A percentile compares a stretch with the other conserved stretches of the same genome.
Conservation (phyloP, 441 rosid genomes). For the Syzygium malaccense region DNA sequence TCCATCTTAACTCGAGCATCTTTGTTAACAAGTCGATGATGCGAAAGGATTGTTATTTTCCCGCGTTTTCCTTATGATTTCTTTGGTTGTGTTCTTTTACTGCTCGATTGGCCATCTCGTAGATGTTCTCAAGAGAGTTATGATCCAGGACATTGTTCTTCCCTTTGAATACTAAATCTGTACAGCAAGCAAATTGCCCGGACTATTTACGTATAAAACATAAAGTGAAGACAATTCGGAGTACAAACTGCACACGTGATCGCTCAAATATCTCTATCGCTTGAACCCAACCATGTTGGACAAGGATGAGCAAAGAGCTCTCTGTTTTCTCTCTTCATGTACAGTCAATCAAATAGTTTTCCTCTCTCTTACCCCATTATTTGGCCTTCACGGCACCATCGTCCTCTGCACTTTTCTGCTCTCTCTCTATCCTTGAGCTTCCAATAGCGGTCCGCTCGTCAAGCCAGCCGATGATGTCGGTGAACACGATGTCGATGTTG, state of each 20-base stretch:
- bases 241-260: not conserved
- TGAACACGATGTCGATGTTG: conserved; percentile 56
- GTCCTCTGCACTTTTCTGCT: conserved; percentile 34
- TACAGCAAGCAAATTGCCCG: not conserved
- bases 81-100: not conserved
- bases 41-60: not conserved
- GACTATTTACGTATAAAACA: not conserved
- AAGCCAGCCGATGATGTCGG: conserved; percentile 62
- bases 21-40: not conserved
- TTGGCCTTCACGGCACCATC: not conserved
- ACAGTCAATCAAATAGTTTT: not conserved
- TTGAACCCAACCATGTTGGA: not conserved
- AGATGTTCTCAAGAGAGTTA: not conserved
- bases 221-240: not conserved
- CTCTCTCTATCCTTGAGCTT: conserved; percentile 32
- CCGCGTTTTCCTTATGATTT: not conserved
- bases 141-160: not conserved
- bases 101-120: not conserved
- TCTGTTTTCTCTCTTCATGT: not conserved
- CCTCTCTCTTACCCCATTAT: not conserved
- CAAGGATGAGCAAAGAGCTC: not conserved
- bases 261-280: not conserved
- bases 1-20: not conserved
- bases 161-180: not conserved
- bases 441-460: conserved; percentile 21